These are phyloP conservation scores for Vinca minor DNA, from an alignment of 257 asterid genomes.

Conservation along the genomic window DNA sequence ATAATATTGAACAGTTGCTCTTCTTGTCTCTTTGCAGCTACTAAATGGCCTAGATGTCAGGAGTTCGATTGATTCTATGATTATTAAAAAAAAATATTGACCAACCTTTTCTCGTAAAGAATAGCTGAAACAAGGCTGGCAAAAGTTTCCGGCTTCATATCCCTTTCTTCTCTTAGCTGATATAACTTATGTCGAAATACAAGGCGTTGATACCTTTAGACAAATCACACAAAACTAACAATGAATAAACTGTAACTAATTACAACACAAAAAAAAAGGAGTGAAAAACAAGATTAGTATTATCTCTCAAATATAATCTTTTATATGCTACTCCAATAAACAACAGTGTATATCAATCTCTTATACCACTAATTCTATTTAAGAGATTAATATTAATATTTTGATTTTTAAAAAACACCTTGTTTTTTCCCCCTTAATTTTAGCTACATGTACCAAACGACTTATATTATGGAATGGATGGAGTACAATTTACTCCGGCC, in stretches of 20 bases:
- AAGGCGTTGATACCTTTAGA: constrained; percentile 67
- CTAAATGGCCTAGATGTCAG: not conserved
- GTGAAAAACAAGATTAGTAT: not conserved
- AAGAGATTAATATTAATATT: too few species aligned
- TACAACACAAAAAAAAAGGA: not conserved
- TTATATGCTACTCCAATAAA: not conserved
- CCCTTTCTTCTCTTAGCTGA: constrained; percentile 89
- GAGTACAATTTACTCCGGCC: too few species aligned
- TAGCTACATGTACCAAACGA: too few species aligned
- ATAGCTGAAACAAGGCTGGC: constrained; percentile 91
- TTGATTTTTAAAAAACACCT: too few species aligned
- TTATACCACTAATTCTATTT: not conserved
- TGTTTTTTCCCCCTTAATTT: too few species aligned
- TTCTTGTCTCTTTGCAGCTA: not conserved
- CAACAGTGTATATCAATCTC: not conserved
- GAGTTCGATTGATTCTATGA: too few species aligned
- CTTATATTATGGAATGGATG: too few species aligned
- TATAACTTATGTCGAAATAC: constrained; percentile 87
- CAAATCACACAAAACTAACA: constrained; percentile 1
- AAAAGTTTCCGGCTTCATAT: constrained; percentile 97
- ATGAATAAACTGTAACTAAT: not conserved
- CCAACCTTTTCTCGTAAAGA: constrained; percentile 83
- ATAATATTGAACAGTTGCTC: not conserved
- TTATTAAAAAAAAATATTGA: constrained; percentile 11
- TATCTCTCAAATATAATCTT: not conserved